Conservation (phyloP, 371 early-diverging fungal species). For the Blastocladiella emersonii region DNA sequence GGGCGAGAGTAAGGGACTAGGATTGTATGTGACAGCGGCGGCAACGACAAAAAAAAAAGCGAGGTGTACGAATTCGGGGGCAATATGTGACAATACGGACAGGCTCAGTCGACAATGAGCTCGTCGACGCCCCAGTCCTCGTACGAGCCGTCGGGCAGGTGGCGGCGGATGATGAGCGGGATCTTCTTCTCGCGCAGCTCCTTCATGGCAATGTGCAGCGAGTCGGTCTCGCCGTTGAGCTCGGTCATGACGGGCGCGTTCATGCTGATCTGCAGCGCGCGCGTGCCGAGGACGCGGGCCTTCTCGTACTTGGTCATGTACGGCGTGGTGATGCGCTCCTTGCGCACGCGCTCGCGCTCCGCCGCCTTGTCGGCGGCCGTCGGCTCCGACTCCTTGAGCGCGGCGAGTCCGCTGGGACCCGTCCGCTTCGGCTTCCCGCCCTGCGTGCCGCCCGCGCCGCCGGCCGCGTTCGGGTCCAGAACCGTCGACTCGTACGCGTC, state of each 20-base stretch:
- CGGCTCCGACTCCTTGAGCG: background rate
- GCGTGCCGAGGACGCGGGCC: constrained; percentile 91
- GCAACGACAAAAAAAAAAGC: too few species aligned
- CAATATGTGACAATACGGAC: too few species aligned
- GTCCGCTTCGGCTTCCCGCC: background rate
- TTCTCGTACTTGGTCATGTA: constrained; percentile 99
- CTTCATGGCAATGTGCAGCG: constrained; percentile 94
- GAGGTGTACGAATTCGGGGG: too few species aligned
- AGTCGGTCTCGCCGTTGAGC: constrained; percentile 91
- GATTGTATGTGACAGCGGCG: too few species aligned
- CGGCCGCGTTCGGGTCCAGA: background rate
- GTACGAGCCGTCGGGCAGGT: constrained; percentile 90
- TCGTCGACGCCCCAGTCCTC: constrained; percentile 98
- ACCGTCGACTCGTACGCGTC: background rate
- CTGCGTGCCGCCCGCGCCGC: background rate
- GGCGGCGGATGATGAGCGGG: constrained; percentile 90
- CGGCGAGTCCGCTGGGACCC: background rate
- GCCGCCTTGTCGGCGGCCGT: background rate
- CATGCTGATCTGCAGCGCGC: constrained; percentile 81
- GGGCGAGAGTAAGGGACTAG: too few species aligned
- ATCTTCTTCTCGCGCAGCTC: constrained; percentile 92
- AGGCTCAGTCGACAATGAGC: constrained; percentile 39
- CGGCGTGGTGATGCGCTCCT: constrained; percentile 77
- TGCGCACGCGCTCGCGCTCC: background rate
- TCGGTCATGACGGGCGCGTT: constrained; percentile 98